Conservation (phyloP, 441 rosid species). For the Gossypium davidsonii region DNA sequence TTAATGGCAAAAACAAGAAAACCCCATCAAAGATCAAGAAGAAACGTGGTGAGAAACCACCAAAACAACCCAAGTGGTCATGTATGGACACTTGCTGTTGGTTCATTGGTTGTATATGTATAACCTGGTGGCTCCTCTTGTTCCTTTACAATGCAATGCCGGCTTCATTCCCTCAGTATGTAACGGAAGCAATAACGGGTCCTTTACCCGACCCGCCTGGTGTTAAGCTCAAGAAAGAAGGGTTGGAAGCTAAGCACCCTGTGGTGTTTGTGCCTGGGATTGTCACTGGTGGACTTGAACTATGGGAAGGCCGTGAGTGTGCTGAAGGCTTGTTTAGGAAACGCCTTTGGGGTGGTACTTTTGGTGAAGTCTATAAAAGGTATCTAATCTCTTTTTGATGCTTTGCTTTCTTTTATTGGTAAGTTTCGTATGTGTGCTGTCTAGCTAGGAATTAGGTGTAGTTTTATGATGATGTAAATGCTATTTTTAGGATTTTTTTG, state of each 20-base stretch:
- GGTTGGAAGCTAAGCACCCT: constrained; percentile 64
- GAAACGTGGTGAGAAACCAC: constrained; percentile 16
- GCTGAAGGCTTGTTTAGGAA: constrained; percentile 87
- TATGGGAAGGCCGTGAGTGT: constrained; percentile 89
- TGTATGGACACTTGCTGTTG: constrained; percentile 83
- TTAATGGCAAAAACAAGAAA: constrained; percentile 20
- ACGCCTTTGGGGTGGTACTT: constrained; percentile 93
- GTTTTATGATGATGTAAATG: not conserved
- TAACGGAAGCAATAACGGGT: constrained; percentile 84
- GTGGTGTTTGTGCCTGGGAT: constrained; percentile 94
- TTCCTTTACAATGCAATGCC: constrained; percentile 84
- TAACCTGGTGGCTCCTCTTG: constrained; percentile 77
- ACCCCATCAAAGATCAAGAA: constrained; percentile 14
- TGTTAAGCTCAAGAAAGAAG: constrained; percentile 70
- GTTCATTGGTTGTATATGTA: constrained; percentile 70
- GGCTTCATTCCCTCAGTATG: constrained; percentile 72
- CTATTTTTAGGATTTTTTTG: too few relatives aligned
- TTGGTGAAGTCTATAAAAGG: constrained; percentile 89
- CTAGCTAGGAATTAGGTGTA: not conserved
- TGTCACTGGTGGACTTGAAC: constrained; percentile 88
- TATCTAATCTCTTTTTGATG: constrained; percentile 10
- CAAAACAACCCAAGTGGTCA: constrained; percentile 43
- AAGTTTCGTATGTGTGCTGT: not conserved
- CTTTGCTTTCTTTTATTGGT: not conserved
- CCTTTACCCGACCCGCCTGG: constrained; percentile 88